These are phyloP conservation scores for Aureobasidium sp. DNA, from an alignment of 2,329 filamentous ascomycete species.

Conservation along the genomic window DNA sequence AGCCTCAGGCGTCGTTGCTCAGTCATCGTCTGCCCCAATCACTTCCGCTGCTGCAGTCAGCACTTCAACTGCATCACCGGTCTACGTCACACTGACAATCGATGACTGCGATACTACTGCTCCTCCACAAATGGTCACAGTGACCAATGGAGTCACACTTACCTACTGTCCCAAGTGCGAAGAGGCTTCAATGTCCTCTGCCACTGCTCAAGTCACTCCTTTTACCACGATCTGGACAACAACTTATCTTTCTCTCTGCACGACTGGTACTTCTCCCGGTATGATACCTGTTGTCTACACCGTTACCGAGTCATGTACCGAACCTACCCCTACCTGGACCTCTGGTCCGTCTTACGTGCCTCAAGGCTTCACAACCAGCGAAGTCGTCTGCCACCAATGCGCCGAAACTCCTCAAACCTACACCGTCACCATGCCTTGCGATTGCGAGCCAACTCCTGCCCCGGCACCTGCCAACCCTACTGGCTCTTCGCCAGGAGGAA, in stretches of 20 bases:
- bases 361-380: constrained; percentile 38
- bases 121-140: constrained; percentile 36
- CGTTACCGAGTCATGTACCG: constrained; percentile 40
- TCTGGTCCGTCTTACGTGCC: constrained; percentile 37
- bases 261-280: constrained; percentile 31
- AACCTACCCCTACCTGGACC: constrained; percentile 35
- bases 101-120: constrained; percentile 35
- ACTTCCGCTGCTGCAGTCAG: constrained; percentile 17
- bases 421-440: constrained; percentile 41
- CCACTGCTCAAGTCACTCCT: constrained; percentile 21
- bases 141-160: constrained; percentile 38
- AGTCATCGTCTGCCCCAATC: constrained; percentile 23
- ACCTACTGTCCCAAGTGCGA: constrained; percentile 42
- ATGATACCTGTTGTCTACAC: constrained; percentile 37
- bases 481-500: constrained; percentile 12
- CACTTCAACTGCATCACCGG: constrained; percentile 26
- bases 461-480: constrained; percentile 26
- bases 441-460: constrained; percentile 33
- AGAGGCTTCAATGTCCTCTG: constrained; percentile 14
- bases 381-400: constrained; percentile 35
- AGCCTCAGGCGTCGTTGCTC: constrained; percentile 31
- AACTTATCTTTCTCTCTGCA: constrained; percentile 37
- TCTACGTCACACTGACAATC: constrained; percentile 37
- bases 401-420: constrained; percentile 34
- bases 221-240: constrained; percentile 43